Percentiles rank a stretch among this genome's conserved stretches.
Conservation (phyloP, 2,329 filamentous ascomycete genomes). For the Fusarium napiforme region DNA sequence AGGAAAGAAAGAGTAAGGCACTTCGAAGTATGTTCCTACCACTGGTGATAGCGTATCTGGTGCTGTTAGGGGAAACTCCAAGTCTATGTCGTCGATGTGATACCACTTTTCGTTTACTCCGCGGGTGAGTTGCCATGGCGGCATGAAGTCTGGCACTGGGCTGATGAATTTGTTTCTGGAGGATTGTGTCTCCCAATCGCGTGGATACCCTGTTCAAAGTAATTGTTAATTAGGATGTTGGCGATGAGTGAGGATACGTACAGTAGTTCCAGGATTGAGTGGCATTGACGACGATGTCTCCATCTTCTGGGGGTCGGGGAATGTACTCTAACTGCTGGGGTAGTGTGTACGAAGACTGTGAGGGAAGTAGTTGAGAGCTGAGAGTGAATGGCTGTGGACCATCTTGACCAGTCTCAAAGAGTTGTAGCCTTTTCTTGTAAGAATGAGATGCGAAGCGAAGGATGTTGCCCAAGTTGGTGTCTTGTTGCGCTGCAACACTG, state of each 20-base stretch:
- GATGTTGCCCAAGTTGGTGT: not conserved
- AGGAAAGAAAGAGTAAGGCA: not conserved
- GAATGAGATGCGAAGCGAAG: not conserved
- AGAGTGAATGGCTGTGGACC: not conserved
- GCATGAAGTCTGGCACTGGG: not conserved
- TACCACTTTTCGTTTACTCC: conserved; percentile 1
- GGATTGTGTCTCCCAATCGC: not conserved
- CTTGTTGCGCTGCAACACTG: not conserved
- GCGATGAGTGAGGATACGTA: not conserved
- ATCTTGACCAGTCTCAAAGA: not conserved
- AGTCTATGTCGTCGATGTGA: conserved; percentile 5
- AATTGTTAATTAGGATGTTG: not conserved
- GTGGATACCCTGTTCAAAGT: not conserved
- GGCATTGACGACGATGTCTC: not conserved
- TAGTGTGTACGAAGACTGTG: not conserved
- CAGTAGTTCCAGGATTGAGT: not conserved
- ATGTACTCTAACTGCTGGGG: not conserved
- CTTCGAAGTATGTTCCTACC: not conserved
- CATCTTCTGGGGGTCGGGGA: not conserved
- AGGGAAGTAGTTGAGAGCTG: not conserved
- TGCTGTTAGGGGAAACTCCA: not conserved
- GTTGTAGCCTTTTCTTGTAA: not conserved
- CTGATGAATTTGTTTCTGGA: not conserved
- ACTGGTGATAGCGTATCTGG: not conserved
- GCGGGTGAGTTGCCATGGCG: not conserved